Percentiles rank a stretch among this genome's conserved stretches.
Evolutionary conservation across 176 grass and related monocot genomes (phyloP).

Genomic region (Hyparrhenia diplandra): DNA sequence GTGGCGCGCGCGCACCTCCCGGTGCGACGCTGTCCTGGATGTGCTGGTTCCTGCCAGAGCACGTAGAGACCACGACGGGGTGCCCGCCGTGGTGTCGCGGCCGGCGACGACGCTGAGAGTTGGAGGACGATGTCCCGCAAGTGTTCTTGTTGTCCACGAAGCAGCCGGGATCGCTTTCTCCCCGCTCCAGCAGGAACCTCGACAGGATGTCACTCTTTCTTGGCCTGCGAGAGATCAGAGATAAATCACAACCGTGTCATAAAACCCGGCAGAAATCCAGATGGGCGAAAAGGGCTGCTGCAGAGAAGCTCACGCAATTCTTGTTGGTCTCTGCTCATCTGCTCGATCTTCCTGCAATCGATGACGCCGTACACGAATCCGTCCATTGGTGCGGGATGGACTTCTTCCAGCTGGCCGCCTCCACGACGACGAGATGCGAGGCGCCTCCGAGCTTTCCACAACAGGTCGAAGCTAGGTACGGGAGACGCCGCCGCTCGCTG

Average conservation of each 20-base stretch:
- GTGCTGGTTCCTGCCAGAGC: constrained; percentile 42
- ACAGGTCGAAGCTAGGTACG: no score
- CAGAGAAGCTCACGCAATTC: constrained; percentile 41
- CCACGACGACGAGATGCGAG: no score
- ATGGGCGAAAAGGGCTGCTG: background rate
- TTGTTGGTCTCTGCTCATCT: constrained; percentile 28
- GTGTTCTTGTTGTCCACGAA: constrained; percentile 57
- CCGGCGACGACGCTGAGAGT: constrained; percentile 71
- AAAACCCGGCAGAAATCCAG: background rate
- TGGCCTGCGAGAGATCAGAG: constrained; percentile 18
- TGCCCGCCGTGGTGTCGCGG: constrained; percentile 66
- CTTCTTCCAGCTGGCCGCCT: no score
- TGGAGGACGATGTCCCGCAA: constrained; percentile 72
- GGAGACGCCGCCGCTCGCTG: no score
- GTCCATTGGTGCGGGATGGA: no score
- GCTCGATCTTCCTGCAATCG: no score
- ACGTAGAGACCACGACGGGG: constrained; percentile 59
- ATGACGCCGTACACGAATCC: no score
- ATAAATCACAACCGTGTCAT: background rate
- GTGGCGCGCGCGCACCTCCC: constrained; percentile 45
- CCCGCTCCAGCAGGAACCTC: constrained; percentile 47
- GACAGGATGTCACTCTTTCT: constrained; percentile 74
- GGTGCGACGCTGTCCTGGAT: constrained; percentile 41
- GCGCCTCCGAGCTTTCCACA: no score
- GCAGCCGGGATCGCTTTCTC: background rate